phyloP scores from a whole-genome alignment of 129 eudicot species.

The Arctium minus region DNA sequence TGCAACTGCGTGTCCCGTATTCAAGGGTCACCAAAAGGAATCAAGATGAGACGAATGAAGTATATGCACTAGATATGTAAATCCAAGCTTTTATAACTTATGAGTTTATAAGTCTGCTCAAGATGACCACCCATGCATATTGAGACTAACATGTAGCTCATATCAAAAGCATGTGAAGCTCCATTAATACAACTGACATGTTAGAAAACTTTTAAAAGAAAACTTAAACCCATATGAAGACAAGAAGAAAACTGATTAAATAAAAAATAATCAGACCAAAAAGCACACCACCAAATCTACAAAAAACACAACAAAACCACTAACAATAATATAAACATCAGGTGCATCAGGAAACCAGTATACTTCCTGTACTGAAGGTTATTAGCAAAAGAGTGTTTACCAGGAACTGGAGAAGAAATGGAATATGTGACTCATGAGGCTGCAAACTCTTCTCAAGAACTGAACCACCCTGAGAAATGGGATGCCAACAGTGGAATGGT shows the following conservation, averaged over 20 bases:
- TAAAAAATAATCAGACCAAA: not conserved
- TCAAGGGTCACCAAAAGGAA: not conserved
- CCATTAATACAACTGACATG: no score
- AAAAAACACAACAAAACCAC: not conserved
- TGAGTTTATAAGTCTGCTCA: not conserved
- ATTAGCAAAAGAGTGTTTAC: slow-evolving; percentile 32
- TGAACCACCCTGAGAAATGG: slow-evolving; percentile 62
- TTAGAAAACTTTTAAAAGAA: no score
- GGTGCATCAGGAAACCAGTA: slow-evolving; percentile 5
- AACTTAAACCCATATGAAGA: no score
- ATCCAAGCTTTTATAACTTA: not conserved
- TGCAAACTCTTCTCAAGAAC: slow-evolving; percentile 72
- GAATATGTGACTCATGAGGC: slow-evolving; percentile 97
- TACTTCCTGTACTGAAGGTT: not conserved
- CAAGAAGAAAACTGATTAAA: not conserved
- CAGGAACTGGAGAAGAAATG: slow-evolving; percentile 93
- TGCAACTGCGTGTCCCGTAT: not conserved
- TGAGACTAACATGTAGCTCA: not conserved
- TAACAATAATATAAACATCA: slow-evolving; percentile 15
- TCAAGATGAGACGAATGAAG: not conserved
- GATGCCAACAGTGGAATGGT: slow-evolving; percentile 13
- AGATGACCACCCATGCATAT: not conserved
- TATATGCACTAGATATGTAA: not conserved
- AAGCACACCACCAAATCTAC: not conserved
- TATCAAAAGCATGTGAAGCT: no score